Percentiles rank a stretch among this genome's conserved stretches.
These are phyloP conservation scores for Brettanomyces custersianus DNA, from an alignment of 805 yeast genomes.

Conservation along the genomic window DNA sequence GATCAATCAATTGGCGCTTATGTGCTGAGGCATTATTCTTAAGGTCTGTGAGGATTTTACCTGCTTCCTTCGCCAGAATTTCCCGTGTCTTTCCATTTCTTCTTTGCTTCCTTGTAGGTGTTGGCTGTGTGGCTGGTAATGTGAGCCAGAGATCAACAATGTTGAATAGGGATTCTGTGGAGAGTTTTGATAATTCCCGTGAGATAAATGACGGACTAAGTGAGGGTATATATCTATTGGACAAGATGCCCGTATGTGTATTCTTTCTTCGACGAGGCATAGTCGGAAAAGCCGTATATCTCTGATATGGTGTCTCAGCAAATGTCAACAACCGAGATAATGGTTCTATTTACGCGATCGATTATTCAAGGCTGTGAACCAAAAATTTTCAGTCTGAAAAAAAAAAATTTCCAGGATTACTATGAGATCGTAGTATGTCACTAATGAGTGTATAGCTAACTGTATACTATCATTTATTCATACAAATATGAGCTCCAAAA, in stretches of 20 bases:
- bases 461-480: too few relatives aligned
- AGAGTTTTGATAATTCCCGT: constrained; percentile 19
- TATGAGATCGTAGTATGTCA: too few relatives aligned
- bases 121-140: constrained; percentile 23
- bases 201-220: constrained; percentile 14
- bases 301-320: too few relatives aligned
- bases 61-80: constrained; percentile 11
- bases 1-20: constrained; percentile 32
- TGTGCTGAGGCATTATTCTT: constrained; percentile 7
- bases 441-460: too few relatives aligned
- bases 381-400: too few relatives aligned
- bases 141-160: constrained; percentile 26
- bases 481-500: too few relatives aligned
- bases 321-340: too few relatives aligned
- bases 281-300: too few relatives aligned
- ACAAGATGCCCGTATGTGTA: constrained; percentile 21
- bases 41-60: constrained; percentile 5
- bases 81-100: constrained; percentile 12
- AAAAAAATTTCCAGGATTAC: too few relatives aligned
- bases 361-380: too few relatives aligned
- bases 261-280: neutral
- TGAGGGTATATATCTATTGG: constrained; percentile 27
- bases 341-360: too few relatives aligned
- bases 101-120: constrained; percentile 12
- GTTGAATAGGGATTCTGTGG: constrained; percentile 22